These are phyloP conservation scores for Dissophora globulifera DNA, from an alignment of 192 early-diverging fungal species.

Conservation along the genomic window DNA sequence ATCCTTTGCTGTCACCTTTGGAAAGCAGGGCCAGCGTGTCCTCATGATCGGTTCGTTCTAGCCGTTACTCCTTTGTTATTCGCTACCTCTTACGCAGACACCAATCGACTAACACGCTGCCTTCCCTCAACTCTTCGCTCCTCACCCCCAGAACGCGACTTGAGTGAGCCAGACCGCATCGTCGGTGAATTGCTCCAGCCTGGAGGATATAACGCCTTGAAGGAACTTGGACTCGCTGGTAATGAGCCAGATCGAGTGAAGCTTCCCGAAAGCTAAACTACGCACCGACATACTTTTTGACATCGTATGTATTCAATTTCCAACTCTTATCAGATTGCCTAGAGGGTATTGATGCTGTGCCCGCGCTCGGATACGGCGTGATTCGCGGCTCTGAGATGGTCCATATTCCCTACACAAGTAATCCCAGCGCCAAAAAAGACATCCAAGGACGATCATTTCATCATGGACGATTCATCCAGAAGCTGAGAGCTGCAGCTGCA, in stretches of 20 bases:
- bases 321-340: slow-evolving; percentile 71
- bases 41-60: slow-evolving; percentile 24
- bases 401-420: slow-evolving; percentile 69
- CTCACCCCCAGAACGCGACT: slow-evolving; percentile 76
- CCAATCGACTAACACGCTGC: too few species aligned
- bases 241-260: slow-evolving; percentile 67
- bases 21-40: slow-evolving; percentile 27
- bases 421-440: slow-evolving; percentile 47
- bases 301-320: too few species aligned
- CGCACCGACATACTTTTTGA: too few species aligned
- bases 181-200: slow-evolving; percentile 97
- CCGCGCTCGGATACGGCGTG: slow-evolving; percentile 85
- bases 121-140: background rate
- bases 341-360: slow-evolving; percentile 84
- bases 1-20: slow-evolving; percentile 21
- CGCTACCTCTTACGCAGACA: too few species aligned
- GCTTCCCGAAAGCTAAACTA: too few species aligned
- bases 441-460: slow-evolving; percentile 84
- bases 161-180: slow-evolving; percentile 93
- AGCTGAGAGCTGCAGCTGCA: slow-evolving; percentile 73
- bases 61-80: too few species aligned
- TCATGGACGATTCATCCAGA: slow-evolving; percentile 91
- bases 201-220: slow-evolving; percentile 84
- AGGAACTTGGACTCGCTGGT: slow-evolving; percentile 82
- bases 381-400: slow-evolving; percentile 69